phyloP scores from a whole-genome alignment of 2,329 filamentous ascomycete genomes.

The Aspergillus tanneri region DNA sequence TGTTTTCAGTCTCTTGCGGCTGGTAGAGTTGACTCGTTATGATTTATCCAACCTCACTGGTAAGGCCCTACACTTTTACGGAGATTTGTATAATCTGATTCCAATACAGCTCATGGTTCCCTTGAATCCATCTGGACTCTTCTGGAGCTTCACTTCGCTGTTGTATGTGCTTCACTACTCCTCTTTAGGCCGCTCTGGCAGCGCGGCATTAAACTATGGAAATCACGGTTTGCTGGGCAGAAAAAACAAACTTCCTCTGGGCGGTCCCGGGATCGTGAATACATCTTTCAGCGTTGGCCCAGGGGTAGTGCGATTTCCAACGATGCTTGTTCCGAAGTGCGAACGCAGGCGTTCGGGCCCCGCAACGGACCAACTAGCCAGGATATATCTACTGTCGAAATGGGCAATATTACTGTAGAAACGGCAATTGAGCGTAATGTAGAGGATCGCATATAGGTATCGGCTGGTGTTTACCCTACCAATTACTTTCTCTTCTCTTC shows the following conservation, averaged over 20 bases:
- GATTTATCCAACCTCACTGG: not conserved
- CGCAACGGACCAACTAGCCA: not conserved
- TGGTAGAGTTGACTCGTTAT: conserved; percentile 1
- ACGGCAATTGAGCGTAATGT: not conserved
- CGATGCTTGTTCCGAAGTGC: conserved; percentile 2
- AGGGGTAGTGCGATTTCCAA: conserved; percentile 1
- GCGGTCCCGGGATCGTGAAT: not conserved
- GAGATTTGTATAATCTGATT: not conserved
- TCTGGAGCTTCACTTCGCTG: not conserved
- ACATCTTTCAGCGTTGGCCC: not conserved
- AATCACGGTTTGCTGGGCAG: not conserved
- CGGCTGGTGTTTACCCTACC: not conserved
- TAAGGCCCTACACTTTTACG: not conserved
- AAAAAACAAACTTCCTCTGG: not conserved
- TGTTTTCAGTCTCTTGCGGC: conserved; percentile 2
- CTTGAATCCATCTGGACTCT: not conserved
- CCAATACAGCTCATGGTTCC: not conserved
- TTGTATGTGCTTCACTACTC: not conserved
- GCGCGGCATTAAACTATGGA: not conserved
- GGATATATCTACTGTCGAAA: not conserved
- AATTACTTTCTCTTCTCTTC: not conserved
- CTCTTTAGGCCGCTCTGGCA: not conserved
- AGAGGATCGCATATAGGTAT: not conserved
- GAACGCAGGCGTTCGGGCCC: not conserved
- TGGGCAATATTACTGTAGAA: not conserved